Evolutionary conservation across 495 filamentous ascomycete genomes (phyloP).

Genomic region (Penicillium robsamsonii): DNA sequence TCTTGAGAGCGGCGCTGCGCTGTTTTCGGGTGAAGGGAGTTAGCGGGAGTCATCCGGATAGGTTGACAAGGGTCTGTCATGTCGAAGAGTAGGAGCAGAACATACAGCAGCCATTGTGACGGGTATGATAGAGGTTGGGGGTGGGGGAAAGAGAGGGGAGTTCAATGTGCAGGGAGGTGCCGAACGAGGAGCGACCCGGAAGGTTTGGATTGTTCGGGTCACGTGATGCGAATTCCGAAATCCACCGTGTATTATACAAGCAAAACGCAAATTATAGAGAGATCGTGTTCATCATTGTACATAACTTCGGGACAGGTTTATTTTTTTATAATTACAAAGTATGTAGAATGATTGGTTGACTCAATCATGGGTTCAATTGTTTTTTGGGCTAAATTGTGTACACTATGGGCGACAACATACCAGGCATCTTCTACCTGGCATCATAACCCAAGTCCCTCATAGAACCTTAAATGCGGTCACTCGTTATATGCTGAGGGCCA

Average conservation of each 20-base stretch:
- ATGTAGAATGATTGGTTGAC: not conserved
- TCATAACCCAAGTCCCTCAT: slow-evolving; percentile 36
- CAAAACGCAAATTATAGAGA: not conserved
- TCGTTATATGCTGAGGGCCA: slow-evolving; percentile 92
- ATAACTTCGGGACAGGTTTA: not conserved
- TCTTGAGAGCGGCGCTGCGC: slow-evolving; percentile 97
- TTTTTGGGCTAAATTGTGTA: slow-evolving; percentile 45
- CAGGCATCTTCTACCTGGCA: slow-evolving; percentile 29
- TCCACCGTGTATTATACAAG: slow-evolving; percentile 17
- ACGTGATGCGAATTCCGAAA: slow-evolving; percentile 45
- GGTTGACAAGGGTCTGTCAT: slow-evolving; percentile 14
- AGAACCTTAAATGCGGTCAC: slow-evolving; percentile 17
- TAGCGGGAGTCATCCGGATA: slow-evolving; percentile 25
- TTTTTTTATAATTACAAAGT: not conserved
- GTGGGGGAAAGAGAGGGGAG: slow-evolving; percentile 40
- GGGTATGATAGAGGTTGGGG: slow-evolving; percentile 42
- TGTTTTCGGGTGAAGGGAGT: slow-evolving; percentile 44
- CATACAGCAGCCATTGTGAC: slow-evolving; percentile 87
- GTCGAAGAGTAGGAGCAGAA: slow-evolving; percentile 31
- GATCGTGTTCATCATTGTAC: not conserved
- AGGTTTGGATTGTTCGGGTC: slow-evolving; percentile 44
- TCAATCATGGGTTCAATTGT: slow-evolving; percentile 33
- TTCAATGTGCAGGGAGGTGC: slow-evolving; percentile 43
- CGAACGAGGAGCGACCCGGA: slow-evolving; percentile 44
- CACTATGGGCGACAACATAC: slow-evolving; percentile 32